Percentiles rank a stretch among this genome's conserved stretches.
phyloP scores from a whole-genome alignment of 2,329 filamentous ascomycete genomes.

The Cyanodermella asteris region DNA sequence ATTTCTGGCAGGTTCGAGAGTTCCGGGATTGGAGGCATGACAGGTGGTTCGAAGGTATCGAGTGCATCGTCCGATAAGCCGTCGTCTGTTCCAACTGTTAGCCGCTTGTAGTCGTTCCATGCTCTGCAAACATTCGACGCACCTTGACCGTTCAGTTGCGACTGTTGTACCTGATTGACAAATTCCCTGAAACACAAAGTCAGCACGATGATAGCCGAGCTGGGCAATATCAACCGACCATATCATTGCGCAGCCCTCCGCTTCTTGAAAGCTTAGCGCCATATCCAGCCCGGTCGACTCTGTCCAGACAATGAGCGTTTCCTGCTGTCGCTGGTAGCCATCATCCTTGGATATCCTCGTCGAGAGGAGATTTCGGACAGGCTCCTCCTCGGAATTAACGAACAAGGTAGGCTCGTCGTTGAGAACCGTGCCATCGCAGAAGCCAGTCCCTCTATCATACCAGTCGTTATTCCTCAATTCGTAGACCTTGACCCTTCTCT shows the following conservation, averaged over 20 bases:
- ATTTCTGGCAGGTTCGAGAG: conserved; percentile 69
- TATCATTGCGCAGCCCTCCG: conserved; percentile 77
- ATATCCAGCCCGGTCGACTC: conserved; percentile 82
- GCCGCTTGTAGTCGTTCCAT: too few species aligned
- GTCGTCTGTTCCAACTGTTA: conserved; percentile 57
- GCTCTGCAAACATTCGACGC: too few species aligned
- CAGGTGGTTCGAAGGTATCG: conserved; percentile 37
- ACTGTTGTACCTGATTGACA: conserved; percentile 63
- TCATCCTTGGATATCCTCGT: conserved; percentile 84
- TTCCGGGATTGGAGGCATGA: conserved; percentile 57
- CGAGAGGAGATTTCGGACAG: conserved; percentile 61
- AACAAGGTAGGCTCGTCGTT: conserved; percentile 70
- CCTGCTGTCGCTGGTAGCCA: conserved; percentile 96
- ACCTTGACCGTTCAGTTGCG: too few species aligned
- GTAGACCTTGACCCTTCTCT: conserved; percentile 81
- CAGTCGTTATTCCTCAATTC: conserved; percentile 97
- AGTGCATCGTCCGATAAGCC: conserved; percentile 72
- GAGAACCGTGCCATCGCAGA: conserved; percentile 60
- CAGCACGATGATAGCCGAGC: conserved; percentile 1
- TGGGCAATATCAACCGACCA: conserved; percentile 39
- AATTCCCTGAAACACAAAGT: conserved; percentile 47
- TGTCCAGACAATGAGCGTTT: conserved; percentile 96
- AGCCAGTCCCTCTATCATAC: conserved; percentile 93
- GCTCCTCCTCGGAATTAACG: conserved; percentile 85
- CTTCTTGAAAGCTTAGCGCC: conserved; percentile 95